Percentiles rank a stretch among this genome's conserved stretches.
These are phyloP conservation scores for Zygotorulaspora sp. DNA, from an alignment of 805 yeast species.

Conservation along the genomic window DNA sequence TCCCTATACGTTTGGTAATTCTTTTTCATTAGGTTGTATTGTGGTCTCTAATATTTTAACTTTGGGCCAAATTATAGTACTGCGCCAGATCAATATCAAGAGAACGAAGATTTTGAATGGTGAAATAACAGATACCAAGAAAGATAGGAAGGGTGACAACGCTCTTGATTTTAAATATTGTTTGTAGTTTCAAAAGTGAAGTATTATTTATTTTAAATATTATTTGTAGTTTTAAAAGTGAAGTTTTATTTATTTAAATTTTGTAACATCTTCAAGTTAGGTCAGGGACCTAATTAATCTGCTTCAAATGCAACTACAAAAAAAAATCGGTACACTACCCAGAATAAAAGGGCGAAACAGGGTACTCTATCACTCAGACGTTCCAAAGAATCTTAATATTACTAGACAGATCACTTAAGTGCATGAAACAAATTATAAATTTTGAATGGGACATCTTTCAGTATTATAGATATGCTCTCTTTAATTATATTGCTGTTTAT, in stretches of 20 bases:
- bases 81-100: conserved; percentile 14
- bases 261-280: not conserved
- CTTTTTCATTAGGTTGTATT: conserved; percentile 38
- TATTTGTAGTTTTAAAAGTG: not conserved
- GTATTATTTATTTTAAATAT: not conserved
- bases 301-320: too few species aligned
- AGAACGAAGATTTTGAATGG: conserved; percentile 22
- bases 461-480: too few species aligned
- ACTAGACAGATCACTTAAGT: too few species aligned
- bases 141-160: conserved; percentile 24
- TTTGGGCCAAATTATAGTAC: conserved; percentile 15
- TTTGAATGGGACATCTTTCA: too few species aligned
- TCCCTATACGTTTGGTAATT: conserved; percentile 40
- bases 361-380: too few species aligned
- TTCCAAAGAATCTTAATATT: too few species aligned
- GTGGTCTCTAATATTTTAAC: conserved; percentile 23
- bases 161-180: conserved; percentile 27
- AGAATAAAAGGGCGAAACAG: too few species aligned
- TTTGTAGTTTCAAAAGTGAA: conserved; percentile 7
- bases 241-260: not conserved
- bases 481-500: too few species aligned
- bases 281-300: too few species aligned
- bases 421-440: too few species aligned
- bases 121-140: conserved; percentile 19
- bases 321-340: too few species aligned